These are phyloP conservation scores for Phanerochaete sordida DNA, from an alignment of 768 basidiomycete species.

Conservation along the genomic window DNA sequence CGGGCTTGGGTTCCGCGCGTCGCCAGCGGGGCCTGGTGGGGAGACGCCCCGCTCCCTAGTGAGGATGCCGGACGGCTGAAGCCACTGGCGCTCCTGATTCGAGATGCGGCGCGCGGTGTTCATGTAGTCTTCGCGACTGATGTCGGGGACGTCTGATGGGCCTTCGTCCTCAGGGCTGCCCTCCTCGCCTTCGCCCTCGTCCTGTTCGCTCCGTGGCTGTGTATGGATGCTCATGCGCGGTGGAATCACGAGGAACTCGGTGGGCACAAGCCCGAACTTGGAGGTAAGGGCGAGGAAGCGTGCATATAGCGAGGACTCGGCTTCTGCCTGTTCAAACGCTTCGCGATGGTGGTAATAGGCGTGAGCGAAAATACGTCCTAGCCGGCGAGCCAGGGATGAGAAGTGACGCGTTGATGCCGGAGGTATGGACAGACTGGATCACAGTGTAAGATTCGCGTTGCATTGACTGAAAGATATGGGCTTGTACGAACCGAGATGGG, in stretches of 20 bases:
- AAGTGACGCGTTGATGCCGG: conserved; percentile 83
- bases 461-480: too few species aligned
- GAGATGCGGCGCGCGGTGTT: neutral
- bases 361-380: conserved; percentile 94
- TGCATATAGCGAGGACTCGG: conserved; percentile 85
- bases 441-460: too few species aligned
- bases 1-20: conserved; percentile 8
- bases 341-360: conserved; percentile 95
- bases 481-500: conserved; percentile 67
- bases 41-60: neutral
- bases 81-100: conserved; percentile 9
- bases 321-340: conserved; percentile 86
- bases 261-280: conserved; percentile 77
- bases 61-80: neutral
- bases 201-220: conserved; percentile 23
- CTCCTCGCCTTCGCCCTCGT: conserved; percentile 23
- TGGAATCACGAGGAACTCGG: conserved; percentile 83
- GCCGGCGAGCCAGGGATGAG: conserved; percentile 81
- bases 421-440: conserved; percentile 80
- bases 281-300: conserved; percentile 83
- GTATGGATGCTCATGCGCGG: conserved; percentile 33
- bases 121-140: neutral
- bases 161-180: conserved; percentile 24
- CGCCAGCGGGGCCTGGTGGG: conserved; percentile 14
- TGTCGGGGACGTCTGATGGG: neutral